Base-by-base conservation (phyloP, 257 asterid species). In the Anisodus tanguticus region DNA sequence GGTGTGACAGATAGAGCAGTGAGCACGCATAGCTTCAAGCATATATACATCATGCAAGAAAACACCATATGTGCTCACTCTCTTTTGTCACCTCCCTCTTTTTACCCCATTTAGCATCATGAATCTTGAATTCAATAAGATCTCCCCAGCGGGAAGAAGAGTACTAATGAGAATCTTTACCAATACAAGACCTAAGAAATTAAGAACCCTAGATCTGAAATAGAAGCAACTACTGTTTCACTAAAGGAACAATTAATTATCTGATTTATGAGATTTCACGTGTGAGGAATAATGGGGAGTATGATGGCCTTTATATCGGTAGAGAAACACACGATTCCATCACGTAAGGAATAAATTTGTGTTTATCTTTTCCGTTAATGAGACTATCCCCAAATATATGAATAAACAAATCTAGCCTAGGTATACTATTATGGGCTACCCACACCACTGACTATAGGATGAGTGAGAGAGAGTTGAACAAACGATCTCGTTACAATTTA, bases 1-100 rank as follows among this genome's bases (percentile, higher is more conserved):
- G 67, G 95, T 93, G 91, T 94, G 97, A 91, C 98, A 94, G 97
- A 86, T 15, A 92, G 98, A 94, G 98, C 63, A 71, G 95, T 92
- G 92, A 92, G 98, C 97, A 94, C 98, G 51, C 84, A 92, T 94
- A 94, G 92, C 85, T 94, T 89, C 97, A 84, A 86, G 94, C 95
- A 94, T 67, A 70, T 39, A 4, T 77, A 13, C 22, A 66, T 74
- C 17, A 93, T 92, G 94, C 97, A 86, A 89, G 97, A 93, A 93
- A 94, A 88, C 88, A 91, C 93, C 93, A 93, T 91, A 76, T 84
- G 98, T 93, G 98, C 98, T 94, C 74, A 67, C 74, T 67, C 74
- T 67, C 74, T 67, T 67, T 53, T 69, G 98, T 94, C 97, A 94
- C 95, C 92, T 77, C 94, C 94, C 84, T 5, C 35, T 39, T 5